Conservation (phyloP, 257 asterid genomes). For the Galeopsis tetrahit region DNA sequence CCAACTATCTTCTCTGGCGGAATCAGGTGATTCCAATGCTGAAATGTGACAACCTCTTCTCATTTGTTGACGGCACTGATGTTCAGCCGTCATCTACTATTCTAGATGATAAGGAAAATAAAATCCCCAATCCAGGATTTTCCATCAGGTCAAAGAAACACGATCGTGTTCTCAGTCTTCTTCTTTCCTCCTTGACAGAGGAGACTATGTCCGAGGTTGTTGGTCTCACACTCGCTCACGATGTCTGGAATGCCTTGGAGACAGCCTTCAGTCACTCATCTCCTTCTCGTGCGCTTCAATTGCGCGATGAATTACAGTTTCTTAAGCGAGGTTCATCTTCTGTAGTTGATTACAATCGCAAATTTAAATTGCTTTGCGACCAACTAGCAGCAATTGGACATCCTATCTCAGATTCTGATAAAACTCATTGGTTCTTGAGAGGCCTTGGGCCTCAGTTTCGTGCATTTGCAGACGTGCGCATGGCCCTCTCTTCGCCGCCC, state of each 20-base stretch:
- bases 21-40: background rate
- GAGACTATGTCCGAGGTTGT: background rate
- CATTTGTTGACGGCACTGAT: background rate
- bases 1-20: background rate
- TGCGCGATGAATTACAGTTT: background rate
- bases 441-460: background rate
- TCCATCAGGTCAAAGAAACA: background rate
- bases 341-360: background rate
- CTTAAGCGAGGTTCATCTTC: background rate
- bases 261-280: background rate
- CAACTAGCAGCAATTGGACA: background rate
- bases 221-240: background rate
- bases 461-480: background rate
- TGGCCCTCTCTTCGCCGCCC: background rate
- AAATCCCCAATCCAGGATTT: background rate
- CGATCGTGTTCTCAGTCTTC: background rate
- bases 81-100: background rate
- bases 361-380: background rate
- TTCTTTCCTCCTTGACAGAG: background rate
- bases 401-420: background rate
- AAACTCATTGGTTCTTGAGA: background rate
- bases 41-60: background rate
- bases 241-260: background rate
- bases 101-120: background rate
- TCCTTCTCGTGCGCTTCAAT: background rate